These are phyloP conservation scores for Dovyalis caffra DNA, from an alignment of 345 rosid species.

Conservation along the genomic window DNA sequence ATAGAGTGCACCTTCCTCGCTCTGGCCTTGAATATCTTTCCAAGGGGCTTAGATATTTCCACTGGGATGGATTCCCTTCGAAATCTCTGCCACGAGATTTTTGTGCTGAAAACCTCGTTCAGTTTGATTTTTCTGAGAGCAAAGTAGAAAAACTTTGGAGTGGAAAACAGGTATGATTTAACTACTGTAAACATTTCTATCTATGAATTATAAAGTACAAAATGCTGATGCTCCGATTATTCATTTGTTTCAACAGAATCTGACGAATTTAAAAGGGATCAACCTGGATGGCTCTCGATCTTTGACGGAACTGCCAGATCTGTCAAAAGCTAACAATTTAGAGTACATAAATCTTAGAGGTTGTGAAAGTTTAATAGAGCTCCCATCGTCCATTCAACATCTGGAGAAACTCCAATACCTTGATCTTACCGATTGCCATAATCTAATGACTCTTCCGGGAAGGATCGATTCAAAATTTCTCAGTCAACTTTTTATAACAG, in stretches of 20 bases:
- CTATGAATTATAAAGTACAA: too few relatives aligned
- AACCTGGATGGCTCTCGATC: not conserved
- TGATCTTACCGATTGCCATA: not conserved
- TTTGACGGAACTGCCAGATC: conserved; percentile 1
- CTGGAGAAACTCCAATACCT: conserved; percentile 8
- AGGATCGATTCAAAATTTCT: not conserved
- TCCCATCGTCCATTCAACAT: conserved; percentile 9
- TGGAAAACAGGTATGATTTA: conserved; percentile 15
- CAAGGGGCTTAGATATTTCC: not conserved
- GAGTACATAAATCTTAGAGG: conserved; percentile 1
- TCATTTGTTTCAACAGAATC: not conserved
- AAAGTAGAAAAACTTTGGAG: not conserved
- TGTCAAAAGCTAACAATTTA: conserved; percentile 2
- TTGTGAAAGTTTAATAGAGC: conserved; percentile 1
- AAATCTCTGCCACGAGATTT: conserved; percentile 2
- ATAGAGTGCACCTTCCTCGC: too few relatives aligned
- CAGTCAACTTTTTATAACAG: not conserved
- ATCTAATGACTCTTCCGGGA: not conserved
- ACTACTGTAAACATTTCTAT: not conserved
- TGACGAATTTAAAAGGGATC: conserved; percentile 1
- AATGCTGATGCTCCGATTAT: too few relatives aligned
- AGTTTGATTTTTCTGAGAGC: not conserved
- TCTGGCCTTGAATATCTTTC: too few relatives aligned
- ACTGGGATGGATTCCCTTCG: too few relatives aligned
- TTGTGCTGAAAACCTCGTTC: conserved; percentile 4